These are phyloP conservation scores for barrel medic (Medicago truncatula) DNA, from an alignment of 306 rosid genomes.

Conservation along the genomic window MtrunA17r5.0-ANR NC_053045.1:51946001-51946500, in stretches of 20 bases:
- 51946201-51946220: not conserved
- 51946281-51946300: constrained; percentile 24
- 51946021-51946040: too few relatives aligned
- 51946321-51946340: not conserved
- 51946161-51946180: too few relatives aligned
- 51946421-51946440: constrained; percentile 10
- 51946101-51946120: too few relatives aligned
- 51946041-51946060: too few relatives aligned
- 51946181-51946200: too few relatives aligned
- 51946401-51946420: constrained; percentile 1
- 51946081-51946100: too few relatives aligned
- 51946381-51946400: too few relatives aligned
- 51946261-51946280: not conserved
- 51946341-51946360: constrained; percentile 4
- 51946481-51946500: not conserved
- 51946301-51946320: not conserved
- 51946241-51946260: constrained; percentile 22
- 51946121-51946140: too few relatives aligned
- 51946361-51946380: not conserved
- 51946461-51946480: constrained; percentile 13
- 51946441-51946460: constrained; percentile 10
- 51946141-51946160: too few relatives aligned
- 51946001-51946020: too few relatives aligned
- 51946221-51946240: not conserved
- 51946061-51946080: too few relatives aligned